These are phyloP conservation scores for Dictyostelium discoideum DNA, from an alignment of 78 protist genomes.

Conservation along the genomic window DNA sequence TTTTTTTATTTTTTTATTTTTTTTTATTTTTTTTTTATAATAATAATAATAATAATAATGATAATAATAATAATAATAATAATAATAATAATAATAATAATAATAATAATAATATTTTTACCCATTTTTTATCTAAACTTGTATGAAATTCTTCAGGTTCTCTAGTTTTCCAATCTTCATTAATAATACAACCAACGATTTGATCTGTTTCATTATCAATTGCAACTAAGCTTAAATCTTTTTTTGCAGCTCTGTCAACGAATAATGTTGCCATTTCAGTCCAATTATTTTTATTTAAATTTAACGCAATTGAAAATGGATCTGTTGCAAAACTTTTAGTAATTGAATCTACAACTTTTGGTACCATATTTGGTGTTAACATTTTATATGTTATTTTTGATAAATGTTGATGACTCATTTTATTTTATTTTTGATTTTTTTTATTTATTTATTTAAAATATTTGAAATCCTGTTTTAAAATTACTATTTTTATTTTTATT, in stretches of 20 bases:
- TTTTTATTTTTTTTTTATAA: no score
- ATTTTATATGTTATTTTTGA: not conserved
- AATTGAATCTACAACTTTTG: not conserved
- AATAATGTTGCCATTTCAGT: not conserved
- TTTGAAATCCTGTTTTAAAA: not conserved
- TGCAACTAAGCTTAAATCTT: constrained; percentile 17
- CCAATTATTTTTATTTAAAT: constrained; percentile 6
- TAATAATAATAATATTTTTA: not conserved
- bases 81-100: no score
- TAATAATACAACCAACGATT: constrained; percentile 2
- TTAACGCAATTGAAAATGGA: not conserved
- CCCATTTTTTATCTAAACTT: not conserved
- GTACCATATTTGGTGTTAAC: not conserved
- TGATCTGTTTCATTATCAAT: not conserved
- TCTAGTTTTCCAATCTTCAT: constrained; percentile 9
- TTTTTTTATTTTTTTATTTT: no score
- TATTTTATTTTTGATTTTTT: not conserved
- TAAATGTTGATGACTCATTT: not conserved
- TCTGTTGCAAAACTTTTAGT: constrained; percentile 14
- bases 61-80: no score
- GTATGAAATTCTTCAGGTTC: not conserved
- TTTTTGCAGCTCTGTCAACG: not conserved
- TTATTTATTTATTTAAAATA: not conserved
- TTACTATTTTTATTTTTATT: not conserved
- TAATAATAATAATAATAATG: no score